Evolutionary conservation across 2,329 filamentous ascomycete genomes (phyloP).

Genomic region (Sordariomycetes sp.): DNA sequence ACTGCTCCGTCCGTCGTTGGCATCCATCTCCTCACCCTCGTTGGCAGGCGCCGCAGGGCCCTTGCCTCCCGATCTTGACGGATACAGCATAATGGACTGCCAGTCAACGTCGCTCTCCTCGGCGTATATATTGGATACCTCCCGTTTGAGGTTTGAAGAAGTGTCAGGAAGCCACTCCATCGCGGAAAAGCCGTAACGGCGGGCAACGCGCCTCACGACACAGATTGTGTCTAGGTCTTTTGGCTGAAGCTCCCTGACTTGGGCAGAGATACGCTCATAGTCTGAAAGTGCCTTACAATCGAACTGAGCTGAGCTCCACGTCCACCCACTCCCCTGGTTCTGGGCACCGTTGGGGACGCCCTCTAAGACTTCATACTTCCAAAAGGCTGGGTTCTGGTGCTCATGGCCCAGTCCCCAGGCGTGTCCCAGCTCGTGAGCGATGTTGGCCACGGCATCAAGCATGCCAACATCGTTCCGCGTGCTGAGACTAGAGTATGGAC

Average conservation of each 20-base stretch:
- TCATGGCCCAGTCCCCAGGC: constrained; percentile 16
- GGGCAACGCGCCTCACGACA: neutral
- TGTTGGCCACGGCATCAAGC: constrained; percentile 9
- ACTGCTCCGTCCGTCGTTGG: no score
- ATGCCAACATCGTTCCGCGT: constrained; percentile 5
- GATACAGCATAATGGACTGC: constrained; percentile 13
- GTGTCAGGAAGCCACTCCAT: neutral
- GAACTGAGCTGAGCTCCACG: no score
- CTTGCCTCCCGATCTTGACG: constrained; percentile 8
- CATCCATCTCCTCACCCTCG: no score
- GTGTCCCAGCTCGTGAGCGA: constrained; percentile 17
- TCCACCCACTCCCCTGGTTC: no score
- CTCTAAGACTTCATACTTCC: no score
- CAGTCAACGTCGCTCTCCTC: constrained; percentile 5
- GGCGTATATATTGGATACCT: no score
- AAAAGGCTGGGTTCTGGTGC: constrained; percentile 16
- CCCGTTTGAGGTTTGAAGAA: no score
- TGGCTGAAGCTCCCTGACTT: neutral
- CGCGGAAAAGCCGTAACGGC: neutral
- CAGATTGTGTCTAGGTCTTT: neutral
- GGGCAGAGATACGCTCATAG: neutral
- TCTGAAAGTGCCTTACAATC: neutral
- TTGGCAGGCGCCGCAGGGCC: no score
- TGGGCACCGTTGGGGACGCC: no score
- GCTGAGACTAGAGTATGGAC: no score